Evolutionary conservation across 2,329 filamentous ascomycete genomes (phyloP).

Genomic region (Ascochyta lentis): DNA sequence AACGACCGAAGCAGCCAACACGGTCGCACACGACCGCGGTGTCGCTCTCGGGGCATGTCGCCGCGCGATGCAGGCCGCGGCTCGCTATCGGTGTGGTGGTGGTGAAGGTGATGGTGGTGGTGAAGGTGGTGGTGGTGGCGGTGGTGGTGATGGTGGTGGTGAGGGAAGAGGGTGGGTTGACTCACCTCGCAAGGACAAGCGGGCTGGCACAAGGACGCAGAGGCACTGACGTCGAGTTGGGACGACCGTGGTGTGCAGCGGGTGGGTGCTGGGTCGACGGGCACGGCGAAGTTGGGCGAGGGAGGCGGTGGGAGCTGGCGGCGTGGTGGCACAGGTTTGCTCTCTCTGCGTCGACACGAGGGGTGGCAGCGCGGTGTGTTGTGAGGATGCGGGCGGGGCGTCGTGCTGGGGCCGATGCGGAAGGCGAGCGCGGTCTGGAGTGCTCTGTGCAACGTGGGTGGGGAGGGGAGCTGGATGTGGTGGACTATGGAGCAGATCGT

Average conservation of each 20-base stretch:
- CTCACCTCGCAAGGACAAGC: slow-evolving; percentile 39
- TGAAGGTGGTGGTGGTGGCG: slow-evolving; percentile 17
- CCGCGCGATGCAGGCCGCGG: slow-evolving; percentile 18
- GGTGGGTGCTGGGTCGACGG: slow-evolving; percentile 20
- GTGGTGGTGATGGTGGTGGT: slow-evolving; percentile 10
- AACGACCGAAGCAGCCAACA: slow-evolving; percentile 40
- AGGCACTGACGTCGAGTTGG: slow-evolving; percentile 13
- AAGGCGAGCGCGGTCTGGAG: slow-evolving; percentile 21
- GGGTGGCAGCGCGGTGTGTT: slow-evolving; percentile 11
- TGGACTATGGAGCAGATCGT: slow-evolving; percentile 32
- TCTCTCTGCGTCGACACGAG: slow-evolving; percentile 32
- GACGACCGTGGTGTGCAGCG: slow-evolving; percentile 9
- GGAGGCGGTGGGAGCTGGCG: slow-evolving; percentile 20
- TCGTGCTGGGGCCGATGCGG: slow-evolving; percentile 6
- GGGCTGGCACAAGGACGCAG: slow-evolving; percentile 15
- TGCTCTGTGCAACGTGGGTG: slow-evolving; percentile 22
- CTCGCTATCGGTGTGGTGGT: slow-evolving; percentile 10
- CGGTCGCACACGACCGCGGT: slow-evolving; percentile 40
- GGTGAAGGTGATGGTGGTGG: slow-evolving; percentile 9
- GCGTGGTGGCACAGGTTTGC: slow-evolving; percentile 37
- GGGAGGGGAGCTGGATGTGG: slow-evolving; percentile 21
- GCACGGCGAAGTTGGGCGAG: slow-evolving; percentile 30
- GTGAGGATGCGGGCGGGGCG: slow-evolving; percentile 9
- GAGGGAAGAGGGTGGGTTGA: slow-evolving; percentile 32
- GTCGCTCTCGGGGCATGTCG: slow-evolving; percentile 25